Percentiles rank a stretch among this genome's conserved stretches.
Conservation (phyloP, 2,329 filamentous ascomycete genomes). For the Aspergillus puulaauensis region DNA sequence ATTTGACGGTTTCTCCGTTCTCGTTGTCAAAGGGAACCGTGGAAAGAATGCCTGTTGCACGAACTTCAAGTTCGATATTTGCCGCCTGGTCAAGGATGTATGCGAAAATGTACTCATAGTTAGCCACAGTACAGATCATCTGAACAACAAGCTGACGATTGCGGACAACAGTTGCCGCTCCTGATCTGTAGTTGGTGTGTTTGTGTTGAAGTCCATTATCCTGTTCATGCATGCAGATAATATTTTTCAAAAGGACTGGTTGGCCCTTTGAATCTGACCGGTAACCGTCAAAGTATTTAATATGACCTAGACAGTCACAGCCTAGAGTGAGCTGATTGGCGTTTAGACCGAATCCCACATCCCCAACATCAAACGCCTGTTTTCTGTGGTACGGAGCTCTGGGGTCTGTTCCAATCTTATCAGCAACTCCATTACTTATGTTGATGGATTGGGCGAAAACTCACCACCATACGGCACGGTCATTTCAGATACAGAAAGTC, state of each 20-base stretch:
- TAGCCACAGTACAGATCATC: slow-evolving; percentile 69
- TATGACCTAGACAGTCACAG: slow-evolving; percentile 69
- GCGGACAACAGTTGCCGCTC: slow-evolving; percentile 61
- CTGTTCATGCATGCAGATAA: slow-evolving; percentile 69
- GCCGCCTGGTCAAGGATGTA: slow-evolving; percentile 72
- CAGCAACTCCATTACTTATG: background rate
- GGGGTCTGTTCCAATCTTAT: slow-evolving; percentile 53
- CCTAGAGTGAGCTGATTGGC: slow-evolving; percentile 69
- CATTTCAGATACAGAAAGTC: slow-evolving; percentile 67
- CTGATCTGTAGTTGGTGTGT: slow-evolving; percentile 70
- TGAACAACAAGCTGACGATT: slow-evolving; percentile 67
- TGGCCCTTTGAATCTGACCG: slow-evolving; percentile 61
- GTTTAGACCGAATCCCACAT: slow-evolving; percentile 65
- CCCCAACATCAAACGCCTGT: slow-evolving; percentile 68
- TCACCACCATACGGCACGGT: slow-evolving; percentile 49
- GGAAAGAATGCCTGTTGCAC: slow-evolving; percentile 67
- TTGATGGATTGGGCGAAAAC: background rate
- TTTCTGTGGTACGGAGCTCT: slow-evolving; percentile 69
- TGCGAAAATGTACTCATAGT: slow-evolving; percentile 72
- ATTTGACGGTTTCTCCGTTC: slow-evolving; percentile 62
- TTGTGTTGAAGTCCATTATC: slow-evolving; percentile 70
- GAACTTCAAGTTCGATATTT: slow-evolving; percentile 65
- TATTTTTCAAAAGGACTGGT: slow-evolving; percentile 61
- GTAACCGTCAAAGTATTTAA: slow-evolving; percentile 64
- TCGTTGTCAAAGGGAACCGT: slow-evolving; percentile 64